These are phyloP conservation scores for Nyctanthes arbortristis DNA, from an alignment of 257 asterid species.

Conservation along the genomic window DNA sequence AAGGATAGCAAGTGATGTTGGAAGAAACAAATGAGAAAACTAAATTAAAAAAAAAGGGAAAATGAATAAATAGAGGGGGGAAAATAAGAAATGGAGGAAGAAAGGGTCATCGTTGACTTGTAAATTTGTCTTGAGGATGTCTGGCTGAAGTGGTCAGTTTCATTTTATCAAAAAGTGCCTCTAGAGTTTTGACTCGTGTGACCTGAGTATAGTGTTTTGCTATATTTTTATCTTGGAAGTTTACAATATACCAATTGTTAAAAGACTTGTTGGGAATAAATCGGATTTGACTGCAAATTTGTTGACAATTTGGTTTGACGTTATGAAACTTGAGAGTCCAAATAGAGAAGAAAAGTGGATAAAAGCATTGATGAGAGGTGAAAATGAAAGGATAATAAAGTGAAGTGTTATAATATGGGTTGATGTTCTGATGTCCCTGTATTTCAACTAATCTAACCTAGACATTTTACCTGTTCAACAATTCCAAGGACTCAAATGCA, in stretches of 20 bases:
- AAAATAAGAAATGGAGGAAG: no score
- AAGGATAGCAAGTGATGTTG: not conserved
- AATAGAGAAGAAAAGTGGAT: not conserved
- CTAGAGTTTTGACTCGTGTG: no score
- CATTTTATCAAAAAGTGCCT: no score
- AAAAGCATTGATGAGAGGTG: not conserved
- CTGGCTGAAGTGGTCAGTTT: no score
- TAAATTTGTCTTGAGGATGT: no score
- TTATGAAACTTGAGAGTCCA: not conserved
- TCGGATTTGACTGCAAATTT: not conserved
- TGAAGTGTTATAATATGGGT: not conserved
- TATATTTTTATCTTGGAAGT: no score
- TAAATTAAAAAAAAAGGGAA: no score
- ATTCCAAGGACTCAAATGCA: not conserved
- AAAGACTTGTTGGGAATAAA: not conserved
- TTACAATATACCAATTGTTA: no score
- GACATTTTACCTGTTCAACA: slow-evolving; percentile 20
- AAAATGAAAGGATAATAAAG: not conserved
- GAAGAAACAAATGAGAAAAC: no score
- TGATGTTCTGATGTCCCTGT: slow-evolving; percentile 23
- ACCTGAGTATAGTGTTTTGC: no score
- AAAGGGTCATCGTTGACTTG: no score
- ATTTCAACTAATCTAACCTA: slow-evolving; percentile 12
- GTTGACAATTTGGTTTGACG: not conserved
- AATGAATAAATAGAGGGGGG: no score